Base-by-base conservation (phyloP, 208 protist species). In the Crithidia acanthocephali region DNA sequence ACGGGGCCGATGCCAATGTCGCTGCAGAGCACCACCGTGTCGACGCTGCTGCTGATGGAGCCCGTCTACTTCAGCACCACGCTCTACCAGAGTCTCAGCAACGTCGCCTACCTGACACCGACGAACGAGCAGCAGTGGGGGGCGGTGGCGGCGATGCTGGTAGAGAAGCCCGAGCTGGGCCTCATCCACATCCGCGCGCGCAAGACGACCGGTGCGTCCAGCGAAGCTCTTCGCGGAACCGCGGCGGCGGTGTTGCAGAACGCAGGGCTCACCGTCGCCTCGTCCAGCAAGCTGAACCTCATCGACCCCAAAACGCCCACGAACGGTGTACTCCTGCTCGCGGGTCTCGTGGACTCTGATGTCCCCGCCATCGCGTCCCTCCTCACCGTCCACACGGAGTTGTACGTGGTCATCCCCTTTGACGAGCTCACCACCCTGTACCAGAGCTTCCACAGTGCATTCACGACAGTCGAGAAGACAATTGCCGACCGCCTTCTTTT, bases 41-140 rank as follows among this genome's bases (percentile, higher is more conserved):
- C 48, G 2, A 44, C 61, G 22, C 18, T 57, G 32, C 30, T 64
- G 1, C 48, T 69, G 18, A 25, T 76, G 20, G 70, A 76, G 13
- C 70, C 62, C 9, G 10, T 76, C n/a, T 76, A 48, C 58, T 5
- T 69, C 23, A 40, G 4, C 28, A 50, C 70, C 20, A 58, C 60
- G n/a, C 55, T 68, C 20, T 69, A 64, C 33, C 70, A 76, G 33
- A 57, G 52, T 28, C 18, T 37, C 53, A 76, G 55, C 61, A 68
- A 69, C 62, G 62, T 76, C n/a, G 23, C 64, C 55, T 76, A 68
- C 69, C 45, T 76, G 53, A 76, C 70, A n/a, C 48, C 70, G 22
- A 69, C 70, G 20, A 47, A 59, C 47, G 70, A 76, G 55, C 70
- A 76, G 45, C 70, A 76, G 47, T 69, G 63, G 62, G 70, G 62